These are phyloP conservation scores for Pseudocercospora crystallina DNA, from an alignment of 2,329 filamentous ascomycete species.

Conservation along the genomic window DNA sequence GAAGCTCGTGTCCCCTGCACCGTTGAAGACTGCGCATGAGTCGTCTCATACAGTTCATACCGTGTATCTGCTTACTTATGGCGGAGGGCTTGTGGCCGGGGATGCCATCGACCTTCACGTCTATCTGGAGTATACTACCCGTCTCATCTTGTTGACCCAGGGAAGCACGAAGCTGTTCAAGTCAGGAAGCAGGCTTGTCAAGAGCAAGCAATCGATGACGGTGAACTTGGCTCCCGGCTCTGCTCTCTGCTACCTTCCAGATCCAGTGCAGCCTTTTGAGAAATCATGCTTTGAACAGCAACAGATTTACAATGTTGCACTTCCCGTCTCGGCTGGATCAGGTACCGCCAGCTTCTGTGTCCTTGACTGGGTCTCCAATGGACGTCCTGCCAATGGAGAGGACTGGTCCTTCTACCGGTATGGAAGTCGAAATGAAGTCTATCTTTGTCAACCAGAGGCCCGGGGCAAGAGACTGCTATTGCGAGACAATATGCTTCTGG, in stretches of 20 bases:
- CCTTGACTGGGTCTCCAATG: slow-evolving; percentile 92
- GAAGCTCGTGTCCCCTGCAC: slow-evolving; percentile 82
- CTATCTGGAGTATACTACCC: slow-evolving; percentile 62
- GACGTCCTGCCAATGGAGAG: slow-evolving; percentile 80
- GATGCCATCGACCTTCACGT: slow-evolving; percentile 76
- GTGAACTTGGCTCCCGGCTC: slow-evolving; percentile 50
- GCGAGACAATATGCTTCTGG: slow-evolving; percentile 78
- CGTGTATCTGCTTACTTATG: slow-evolving; percentile 90
- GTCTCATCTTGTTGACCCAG: slow-evolving; percentile 62
- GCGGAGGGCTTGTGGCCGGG: slow-evolving; percentile 85
- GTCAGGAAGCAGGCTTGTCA: slow-evolving; percentile 53
- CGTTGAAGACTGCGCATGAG: slow-evolving; percentile 47
- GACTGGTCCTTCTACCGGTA: slow-evolving; percentile 81
- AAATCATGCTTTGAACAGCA: slow-evolving; percentile 80
- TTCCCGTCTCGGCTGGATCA: slow-evolving; percentile 7
- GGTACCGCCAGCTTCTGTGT: slow-evolving; percentile 64
- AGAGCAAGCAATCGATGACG: slow-evolving; percentile 41
- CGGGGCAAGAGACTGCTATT: slow-evolving; percentile 63
- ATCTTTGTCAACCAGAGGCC: slow-evolving; percentile 47
- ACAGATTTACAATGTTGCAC: slow-evolving; percentile 68
- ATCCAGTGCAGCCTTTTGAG: slow-evolving; percentile 89
- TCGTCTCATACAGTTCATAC: slow-evolving; percentile 62
- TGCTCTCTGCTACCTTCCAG: slow-evolving; percentile 69
- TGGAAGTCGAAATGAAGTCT: slow-evolving; percentile 86
- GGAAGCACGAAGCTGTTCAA: slow-evolving; percentile 97